Conservation (phyloP, 192 early-diverging fungal species). For the Podila epicladia region DNA sequence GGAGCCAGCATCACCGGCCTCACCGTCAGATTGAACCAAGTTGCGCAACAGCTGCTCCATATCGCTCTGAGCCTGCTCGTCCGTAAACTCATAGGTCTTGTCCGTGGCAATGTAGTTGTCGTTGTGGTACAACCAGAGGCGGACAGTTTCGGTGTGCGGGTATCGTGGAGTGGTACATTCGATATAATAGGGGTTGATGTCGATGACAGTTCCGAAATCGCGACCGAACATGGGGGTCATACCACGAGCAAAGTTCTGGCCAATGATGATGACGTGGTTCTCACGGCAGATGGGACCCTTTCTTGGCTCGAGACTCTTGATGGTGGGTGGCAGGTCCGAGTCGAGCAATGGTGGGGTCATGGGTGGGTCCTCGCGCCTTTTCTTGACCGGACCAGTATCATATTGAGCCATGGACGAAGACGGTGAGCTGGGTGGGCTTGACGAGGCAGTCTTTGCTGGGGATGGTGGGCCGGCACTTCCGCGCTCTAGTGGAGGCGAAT, state of each 20-base stretch:
- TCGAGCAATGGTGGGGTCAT: slow-evolving; percentile 32
- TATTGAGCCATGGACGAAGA: slow-evolving; percentile 17
- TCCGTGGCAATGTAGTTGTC: slow-evolving; percentile 35
- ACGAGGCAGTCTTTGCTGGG: slow-evolving; percentile 40
- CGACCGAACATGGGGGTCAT: slow-evolving; percentile 50
- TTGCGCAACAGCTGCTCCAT: slow-evolving; percentile 46
- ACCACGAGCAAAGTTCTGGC: slow-evolving; percentile 40
- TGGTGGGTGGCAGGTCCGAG: slow-evolving; percentile 17
- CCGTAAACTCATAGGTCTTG: slow-evolving; percentile 41
- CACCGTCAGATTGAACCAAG: slow-evolving; percentile 38
- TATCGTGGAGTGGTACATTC: slow-evolving; percentile 48
- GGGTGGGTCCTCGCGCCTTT: slow-evolving; percentile 31
- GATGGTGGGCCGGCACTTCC: slow-evolving; percentile 44
- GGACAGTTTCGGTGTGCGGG: slow-evolving; percentile 31
- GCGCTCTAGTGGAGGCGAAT: slow-evolving; percentile 33
- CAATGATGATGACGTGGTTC: slow-evolving; percentile 52
- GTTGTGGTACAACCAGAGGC: slow-evolving; percentile 39
- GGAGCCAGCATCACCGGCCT: slow-evolving; percentile 19
- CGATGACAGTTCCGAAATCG: slow-evolving; percentile 36
- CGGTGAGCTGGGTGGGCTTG: slow-evolving; percentile 42
- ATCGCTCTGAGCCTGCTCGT: slow-evolving; percentile 48
- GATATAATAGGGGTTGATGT: slow-evolving; percentile 46
- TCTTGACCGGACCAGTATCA: slow-evolving; percentile 32
- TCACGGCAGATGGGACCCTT: slow-evolving; percentile 45
- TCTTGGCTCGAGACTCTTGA: slow-evolving; percentile 39